Evolutionary conservation across 2,329 filamentous ascomycete species (phyloP).

Genomic region (Arthrobotrys pseudoclavata): DNA sequence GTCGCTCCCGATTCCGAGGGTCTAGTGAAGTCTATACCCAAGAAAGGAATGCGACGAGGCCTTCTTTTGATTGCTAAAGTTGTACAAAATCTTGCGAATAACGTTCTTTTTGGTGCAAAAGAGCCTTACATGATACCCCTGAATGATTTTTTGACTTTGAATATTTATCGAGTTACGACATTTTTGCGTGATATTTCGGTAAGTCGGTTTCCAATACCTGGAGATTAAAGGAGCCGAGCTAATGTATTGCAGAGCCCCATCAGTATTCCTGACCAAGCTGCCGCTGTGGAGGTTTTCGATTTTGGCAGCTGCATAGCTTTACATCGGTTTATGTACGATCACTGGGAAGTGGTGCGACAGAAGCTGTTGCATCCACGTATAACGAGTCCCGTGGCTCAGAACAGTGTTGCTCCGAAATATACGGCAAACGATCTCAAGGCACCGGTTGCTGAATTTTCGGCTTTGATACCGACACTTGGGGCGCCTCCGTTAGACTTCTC

Average conservation of each 20-base stretch:
- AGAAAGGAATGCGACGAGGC: slow-evolving; percentile 78
- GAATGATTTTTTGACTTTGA: slow-evolving; percentile 77
- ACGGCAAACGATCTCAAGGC: slow-evolving; percentile 49
- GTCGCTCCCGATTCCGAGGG: slow-evolving; percentile 78
- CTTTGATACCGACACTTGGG: slow-evolving; percentile 75
- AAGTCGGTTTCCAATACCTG: slow-evolving; percentile 62
- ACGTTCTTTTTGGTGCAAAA: slow-evolving; percentile 79
- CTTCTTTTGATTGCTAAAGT: slow-evolving; percentile 79
- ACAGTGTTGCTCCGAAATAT: slow-evolving; percentile 50
- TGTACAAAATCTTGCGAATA: slow-evolving; percentile 79
- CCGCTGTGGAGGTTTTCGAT: slow-evolving; percentile 71
- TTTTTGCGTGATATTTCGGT: slow-evolving; percentile 78
- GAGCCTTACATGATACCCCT: slow-evolving; percentile 80
- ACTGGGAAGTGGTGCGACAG: slow-evolving; percentile 78
- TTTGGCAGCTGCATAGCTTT: slow-evolving; percentile 79
- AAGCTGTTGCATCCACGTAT: slow-evolving; percentile 73
- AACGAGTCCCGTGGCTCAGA: slow-evolving; percentile 39
- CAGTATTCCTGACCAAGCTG: slow-evolving; percentile 65
- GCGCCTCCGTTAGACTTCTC: slow-evolving; percentile 77
- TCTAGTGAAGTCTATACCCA: slow-evolving; percentile 73
- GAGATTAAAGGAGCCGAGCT: not conserved
- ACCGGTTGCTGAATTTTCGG: slow-evolving; percentile 63
- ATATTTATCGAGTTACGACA: slow-evolving; percentile 77
- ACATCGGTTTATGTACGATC: slow-evolving; percentile 78
- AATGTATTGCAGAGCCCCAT: slow-evolving; percentile 64